Base-by-base conservation (phyloP, 352 stramenopile genomes). In the Pythium volutum region DNA sequence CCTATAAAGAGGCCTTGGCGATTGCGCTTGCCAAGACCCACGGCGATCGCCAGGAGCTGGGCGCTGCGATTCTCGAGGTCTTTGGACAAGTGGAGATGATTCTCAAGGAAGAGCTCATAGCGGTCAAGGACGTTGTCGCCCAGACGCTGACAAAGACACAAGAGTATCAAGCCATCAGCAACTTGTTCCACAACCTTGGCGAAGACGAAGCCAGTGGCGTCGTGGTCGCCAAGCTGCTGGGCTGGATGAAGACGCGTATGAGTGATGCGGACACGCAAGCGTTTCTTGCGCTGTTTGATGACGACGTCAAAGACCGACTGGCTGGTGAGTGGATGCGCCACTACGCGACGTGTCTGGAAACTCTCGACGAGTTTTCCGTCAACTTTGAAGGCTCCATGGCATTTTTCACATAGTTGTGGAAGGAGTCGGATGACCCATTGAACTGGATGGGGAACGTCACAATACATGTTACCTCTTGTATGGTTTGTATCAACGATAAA, bases 241-340 rank as follows among this genome's bases (percentile, higher is more conserved):
- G 78, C 4, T 90, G 78, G 78, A 88, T 90, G 81, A 80, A 77
- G 56, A 75, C 73, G 27, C 67, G 77, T 52, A 70, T 86, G 63
- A 67, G 55, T 34, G 76, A 83, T 22, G 51, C 66, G 9, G 76
- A 88, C 27, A 71, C 83, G 50, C 60, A 74, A 27, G 59, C 71
- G 6, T 90, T 90, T 51, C 61, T 88, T 15, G 61, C 62, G 42
- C 64, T 88, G 2, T 87, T 89, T 50, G 73, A 75, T 46, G 18
- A 64, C 18, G 72, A 90, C 31, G 62, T 86, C 22, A 72, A 84
- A 47, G 66, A 84, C 66, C 72, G 66, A 34, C 68, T 90, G 31
- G 77, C 76, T 2, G 81, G 81, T 53, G 75, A 86, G 47, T 90
- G 81, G 81, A 88, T 90, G 77, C 75, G 77, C 20, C 65, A 77